Percentiles rank a stretch among this genome's conserved stretches.
These are phyloP conservation scores for Kwoniella shandongensis DNA, from an alignment of 768 basidiomycete genomes.

Conservation along the genomic window DNA sequence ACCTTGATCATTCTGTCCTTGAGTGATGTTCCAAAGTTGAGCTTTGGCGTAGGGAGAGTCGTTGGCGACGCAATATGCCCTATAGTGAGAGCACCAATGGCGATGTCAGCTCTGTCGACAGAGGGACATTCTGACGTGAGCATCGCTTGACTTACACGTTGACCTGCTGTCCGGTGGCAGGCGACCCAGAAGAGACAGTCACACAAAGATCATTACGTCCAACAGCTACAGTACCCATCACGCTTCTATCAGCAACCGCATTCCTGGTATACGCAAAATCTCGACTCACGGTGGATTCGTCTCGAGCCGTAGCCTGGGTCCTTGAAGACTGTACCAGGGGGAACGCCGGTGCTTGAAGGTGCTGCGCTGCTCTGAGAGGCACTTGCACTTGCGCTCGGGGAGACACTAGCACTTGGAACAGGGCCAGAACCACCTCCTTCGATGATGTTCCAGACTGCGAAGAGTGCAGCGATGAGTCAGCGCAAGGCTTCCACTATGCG, in stretches of 20 bases:
- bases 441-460: slow-evolving; percentile 11
- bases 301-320: slow-evolving; percentile 8
- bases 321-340: slow-evolving; percentile 5
- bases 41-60: slow-evolving; percentile 6
- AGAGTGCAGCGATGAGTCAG: neutral
- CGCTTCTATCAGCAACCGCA: too few species aligned
- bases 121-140: too few species aligned
- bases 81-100: neutral
- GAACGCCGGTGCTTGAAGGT: slow-evolving; percentile 5
- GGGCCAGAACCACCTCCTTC: slow-evolving; percentile 5
- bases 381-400: neutral
- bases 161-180: slow-evolving; percentile 8
- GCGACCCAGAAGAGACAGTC: slow-evolving; percentile 6
- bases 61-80: slow-evolving; percentile 13
- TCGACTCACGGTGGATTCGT: slow-evolving; percentile 15
- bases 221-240: neutral
- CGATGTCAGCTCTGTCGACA: neutral
- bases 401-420: slow-evolving; percentile 1
- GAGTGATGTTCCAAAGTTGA: slow-evolving; percentile 19
- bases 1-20: neutral
- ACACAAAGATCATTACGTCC: slow-evolving; percentile 19
- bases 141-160: slow-evolving; percentile 9
- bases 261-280: too few species aligned
- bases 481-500: too few species aligned
- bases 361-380: slow-evolving; percentile 1